Base-by-base conservation (phyloP, 352 stramenopile species). In the Plasmopara viticola region DNA sequence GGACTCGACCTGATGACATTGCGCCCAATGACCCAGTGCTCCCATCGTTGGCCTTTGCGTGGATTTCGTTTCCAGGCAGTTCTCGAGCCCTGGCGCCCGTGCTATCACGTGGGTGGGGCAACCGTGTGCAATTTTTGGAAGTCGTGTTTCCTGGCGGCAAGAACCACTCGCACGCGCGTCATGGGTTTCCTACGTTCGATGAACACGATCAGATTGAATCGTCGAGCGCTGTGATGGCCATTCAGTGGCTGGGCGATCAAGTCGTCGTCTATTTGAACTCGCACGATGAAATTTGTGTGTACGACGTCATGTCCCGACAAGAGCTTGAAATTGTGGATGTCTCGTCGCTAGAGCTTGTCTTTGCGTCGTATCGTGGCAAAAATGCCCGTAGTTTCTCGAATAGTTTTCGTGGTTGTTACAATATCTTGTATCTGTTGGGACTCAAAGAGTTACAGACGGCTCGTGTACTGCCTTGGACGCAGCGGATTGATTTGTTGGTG, bases 231-330 rank as follows among this genome's bases (percentile, higher is more conserved):
- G 82, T 97, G 9, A 89, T 98, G 48, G 90, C 94, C 35, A 80
- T 98, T 48, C 90, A 98, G 64, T 98, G 95, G 95, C 74, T 98
- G 20, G 91, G 88, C n/a, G 93, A 97, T 46, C 80, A 97, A 58
- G 94, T 97, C 25, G 74, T 98, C 30, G 90, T 96, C 39, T 98
- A 98, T 44, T 58, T 98, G 33, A 98, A 93, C 41, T 72, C 94
- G 14, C 87, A 95, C 39, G 96, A 98, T 62, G 92, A 98, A 63
- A 96, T 98, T 51, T 97, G 86, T 33, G 84, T 98, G 15, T 94
- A 98, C 60, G 95, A 98, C 68, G 96, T 96, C 29, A 95, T 98
- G 64, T 97, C 92, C 10, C 95, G 96, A 43, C 95, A 96, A 17
- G 83, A 98, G 55, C 62, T 97, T 25, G 95, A 98, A 64, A 85